Evolutionary conservation across 495 filamentous ascomycete genomes (phyloP).

Genomic region (Lasiosphaeriaceae sp.): DNA sequence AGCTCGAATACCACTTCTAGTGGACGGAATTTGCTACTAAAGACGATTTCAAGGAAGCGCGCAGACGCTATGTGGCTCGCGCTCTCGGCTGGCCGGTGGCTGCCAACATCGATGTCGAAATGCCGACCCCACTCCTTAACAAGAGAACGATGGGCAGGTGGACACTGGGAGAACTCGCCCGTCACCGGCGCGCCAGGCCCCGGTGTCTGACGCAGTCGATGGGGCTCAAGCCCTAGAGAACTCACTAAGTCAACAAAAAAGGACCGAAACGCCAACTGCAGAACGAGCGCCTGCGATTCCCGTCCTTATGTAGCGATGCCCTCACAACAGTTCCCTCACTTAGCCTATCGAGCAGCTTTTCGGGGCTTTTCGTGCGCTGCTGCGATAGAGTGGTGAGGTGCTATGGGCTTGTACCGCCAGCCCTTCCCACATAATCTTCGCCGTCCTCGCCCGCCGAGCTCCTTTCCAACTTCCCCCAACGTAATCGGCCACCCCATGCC

Average conservation of each 20-base stretch:
- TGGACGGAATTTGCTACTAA: neutral
- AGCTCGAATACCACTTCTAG: slow-evolving; percentile 1
- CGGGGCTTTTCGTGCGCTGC: neutral
- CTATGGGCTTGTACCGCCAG: neutral
- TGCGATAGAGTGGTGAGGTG: neutral
- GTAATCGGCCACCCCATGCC: neutral
- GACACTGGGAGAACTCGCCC: slow-evolving; percentile 3
- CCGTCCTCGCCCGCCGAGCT: neutral
- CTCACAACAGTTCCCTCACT: neutral
- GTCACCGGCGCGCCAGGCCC: too few relatives aligned
- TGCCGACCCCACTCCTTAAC: slow-evolving; percentile 1
- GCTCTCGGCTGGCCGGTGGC: neutral
- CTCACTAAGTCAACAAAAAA: too few relatives aligned
- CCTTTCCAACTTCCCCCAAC: neutral
- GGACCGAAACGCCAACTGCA: too few relatives aligned
- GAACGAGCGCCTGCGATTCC: too few relatives aligned
- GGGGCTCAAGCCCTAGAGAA: too few relatives aligned
- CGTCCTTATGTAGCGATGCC: neutral
- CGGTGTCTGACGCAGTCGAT: too few relatives aligned
- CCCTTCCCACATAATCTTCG: neutral
- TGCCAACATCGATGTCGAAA: slow-evolving; percentile 2
- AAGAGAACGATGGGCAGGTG: neutral
- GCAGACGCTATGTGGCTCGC: neutral
- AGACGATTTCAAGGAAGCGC: neutral
- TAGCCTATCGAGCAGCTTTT: neutral